Evolutionary conservation across 2,329 filamentous ascomycete species (phyloP), one percentile per base, ranked within the genome.

Genomic region (Scytalidium sp.): DNA sequence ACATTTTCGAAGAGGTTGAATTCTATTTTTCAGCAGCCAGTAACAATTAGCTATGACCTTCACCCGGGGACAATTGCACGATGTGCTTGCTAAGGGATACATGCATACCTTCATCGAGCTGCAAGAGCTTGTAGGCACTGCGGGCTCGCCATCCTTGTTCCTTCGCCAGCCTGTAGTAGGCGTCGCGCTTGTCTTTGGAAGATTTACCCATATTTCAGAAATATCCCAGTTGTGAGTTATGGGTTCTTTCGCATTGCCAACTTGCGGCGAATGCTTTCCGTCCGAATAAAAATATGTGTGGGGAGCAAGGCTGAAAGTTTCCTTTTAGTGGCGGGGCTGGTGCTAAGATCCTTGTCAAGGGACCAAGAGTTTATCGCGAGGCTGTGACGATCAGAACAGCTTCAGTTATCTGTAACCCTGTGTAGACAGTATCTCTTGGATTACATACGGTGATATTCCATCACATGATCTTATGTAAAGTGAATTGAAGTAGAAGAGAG

Each of bases 61-160:
- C 47, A 49, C 43, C 45, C 40, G 19, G 53, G 19, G 40, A 42
- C 21, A 43, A 19, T 23, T 17, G 36, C 43, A 49, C 39, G 41
- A 43, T 36, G n/a, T 45, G 9, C 23, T 10, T 47, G n/a, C 20
- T 43, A 41, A 9, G 9, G 15, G 25, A 21, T 43, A 19, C 36
- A 27, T 39, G 46, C 29, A 32, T 58, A 84, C 83, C 83, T 74
- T 86, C 91, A 67, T 99, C 92, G 20, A 99, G 83, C 70, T 99
- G 94, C 11, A 99, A 83, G 20, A 99, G 82, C 71, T 99, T 99
- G 76, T 97, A 99, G 8, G 94, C 94, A 58, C 91, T 96, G 50
- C 94, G 83, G 22, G 94, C 94, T 29, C 94, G 88, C 93, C 94
- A 99, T 56, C 95, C 95, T 75, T 99, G 94, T 70, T 99, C 94